Percentiles rank a stretch among this genome's conserved stretches.
phyloP scores from a whole-genome alignment of 2,329 filamentous ascomycete species.

The Dothideomycetidae sp. region DNA sequence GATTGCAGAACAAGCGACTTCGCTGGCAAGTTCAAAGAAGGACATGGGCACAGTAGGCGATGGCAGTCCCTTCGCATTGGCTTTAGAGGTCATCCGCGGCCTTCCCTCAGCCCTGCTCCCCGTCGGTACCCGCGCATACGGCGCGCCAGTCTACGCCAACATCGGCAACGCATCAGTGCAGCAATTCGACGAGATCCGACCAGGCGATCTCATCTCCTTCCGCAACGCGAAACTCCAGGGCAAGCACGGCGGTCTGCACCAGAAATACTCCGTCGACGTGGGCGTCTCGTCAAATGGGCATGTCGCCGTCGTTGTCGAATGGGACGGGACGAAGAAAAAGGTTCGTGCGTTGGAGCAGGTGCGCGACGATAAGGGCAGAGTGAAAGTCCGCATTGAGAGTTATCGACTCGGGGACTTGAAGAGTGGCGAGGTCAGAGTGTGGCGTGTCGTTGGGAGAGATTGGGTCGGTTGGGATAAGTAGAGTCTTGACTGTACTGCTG shows the following conservation, averaged over 20 bases:
- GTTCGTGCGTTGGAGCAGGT: conserved; percentile 92
- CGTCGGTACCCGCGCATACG: conserved; percentile 78
- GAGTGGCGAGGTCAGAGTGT: conserved; percentile 91
- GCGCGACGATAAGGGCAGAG: conserved; percentile 54
- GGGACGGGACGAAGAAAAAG: conserved; percentile 98
- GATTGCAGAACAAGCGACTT: conserved; percentile 54
- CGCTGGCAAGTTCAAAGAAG: conserved; percentile 55
- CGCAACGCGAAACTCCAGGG: conserved; percentile 91
- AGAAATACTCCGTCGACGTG: conserved; percentile 80
- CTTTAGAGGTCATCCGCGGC: conserved; percentile 61
- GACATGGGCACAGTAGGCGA: conserved; percentile 61
- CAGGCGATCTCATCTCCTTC: conserved; percentile 84
- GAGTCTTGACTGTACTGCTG: too few species aligned
- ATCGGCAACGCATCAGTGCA: conserved; percentile 85
- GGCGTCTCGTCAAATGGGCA: conserved; percentile 56
- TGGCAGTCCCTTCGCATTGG: conserved; percentile 61
- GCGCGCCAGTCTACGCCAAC: conserved; percentile 86
- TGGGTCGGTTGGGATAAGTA: conserved; percentile 74
- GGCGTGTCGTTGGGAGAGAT: conserved; percentile 80
- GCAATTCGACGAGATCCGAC: conserved; percentile 81
- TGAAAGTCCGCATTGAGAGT: conserved; percentile 81
- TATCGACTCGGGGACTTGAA: conserved; percentile 85
- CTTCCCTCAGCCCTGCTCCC: conserved; percentile 62
- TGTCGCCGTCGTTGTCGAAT: conserved; percentile 82
- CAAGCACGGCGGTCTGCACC: conserved; percentile 87